Evolutionary conservation across 257 asterid genomes (phyloP).

Genomic region (Nemophila menziesii): DNA sequence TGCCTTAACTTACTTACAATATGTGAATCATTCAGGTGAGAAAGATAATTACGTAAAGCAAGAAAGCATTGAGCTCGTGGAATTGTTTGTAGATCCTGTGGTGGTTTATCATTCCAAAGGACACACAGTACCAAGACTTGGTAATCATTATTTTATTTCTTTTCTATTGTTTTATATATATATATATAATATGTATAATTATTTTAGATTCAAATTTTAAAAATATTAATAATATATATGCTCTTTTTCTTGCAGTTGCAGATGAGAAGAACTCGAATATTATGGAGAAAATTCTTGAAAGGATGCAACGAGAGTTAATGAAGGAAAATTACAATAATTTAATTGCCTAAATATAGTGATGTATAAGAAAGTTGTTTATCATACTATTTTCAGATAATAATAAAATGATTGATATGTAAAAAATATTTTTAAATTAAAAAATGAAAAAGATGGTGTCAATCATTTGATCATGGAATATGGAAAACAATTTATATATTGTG

Average conservation of each 20-base stretch:
- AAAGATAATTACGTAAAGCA: slow-evolving; percentile 57
- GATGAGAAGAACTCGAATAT: background rate
- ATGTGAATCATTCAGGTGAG: slow-evolving; percentile 68
- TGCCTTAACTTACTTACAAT: too few species aligned
- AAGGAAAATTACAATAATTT: too few species aligned
- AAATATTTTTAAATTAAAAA: too few species aligned
- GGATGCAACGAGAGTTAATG: background rate
- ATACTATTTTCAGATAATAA: too few species aligned
- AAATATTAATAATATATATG: background rate
- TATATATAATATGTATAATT: too few species aligned
- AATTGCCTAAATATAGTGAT: too few species aligned
- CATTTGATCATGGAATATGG: too few species aligned
- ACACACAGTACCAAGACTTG: slow-evolving; percentile 76
- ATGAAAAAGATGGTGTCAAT: too few species aligned
- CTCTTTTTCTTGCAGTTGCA: background rate
- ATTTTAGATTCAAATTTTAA: background rate
- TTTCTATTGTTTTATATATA: background rate
- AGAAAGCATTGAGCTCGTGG: slow-evolving; percentile 42
- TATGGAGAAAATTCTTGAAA: background rate
- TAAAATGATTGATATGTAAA: too few species aligned
- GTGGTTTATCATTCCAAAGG: slow-evolving; percentile 74
- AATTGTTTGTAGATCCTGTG: slow-evolving; percentile 48
- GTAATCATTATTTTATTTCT: slow-evolving; percentile 28
- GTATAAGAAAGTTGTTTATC: too few species aligned
- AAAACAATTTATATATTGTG: too few species aligned